phyloP scores from a whole-genome alignment of 768 basidiomycete species.

The Ramaria rubella region DNA sequence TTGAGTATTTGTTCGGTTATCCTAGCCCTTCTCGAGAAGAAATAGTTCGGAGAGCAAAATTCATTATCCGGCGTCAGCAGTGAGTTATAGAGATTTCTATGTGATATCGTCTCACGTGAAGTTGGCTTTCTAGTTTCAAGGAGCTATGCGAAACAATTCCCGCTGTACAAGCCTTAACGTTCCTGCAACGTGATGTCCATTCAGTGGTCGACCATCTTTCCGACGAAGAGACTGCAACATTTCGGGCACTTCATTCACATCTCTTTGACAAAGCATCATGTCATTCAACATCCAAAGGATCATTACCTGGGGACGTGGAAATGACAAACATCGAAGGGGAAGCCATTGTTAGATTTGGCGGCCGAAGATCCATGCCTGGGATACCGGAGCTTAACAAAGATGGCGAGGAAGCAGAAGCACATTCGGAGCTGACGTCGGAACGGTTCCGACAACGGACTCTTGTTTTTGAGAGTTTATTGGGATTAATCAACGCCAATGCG shows the following conservation, averaged over 20 bases:
- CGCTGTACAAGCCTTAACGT: constrained; percentile 59
- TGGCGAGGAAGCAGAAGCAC: constrained; percentile 13
- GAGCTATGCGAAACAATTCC: constrained; percentile 67
- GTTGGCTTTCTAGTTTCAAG: constrained; percentile 60
- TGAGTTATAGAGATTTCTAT: constrained; percentile 31
- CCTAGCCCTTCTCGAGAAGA: constrained; percentile 55
- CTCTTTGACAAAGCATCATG: constrained; percentile 38
- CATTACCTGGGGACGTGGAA: constrained; percentile 16
- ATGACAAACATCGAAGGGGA: constrained; percentile 29
- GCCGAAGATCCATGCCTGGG: not conserved
- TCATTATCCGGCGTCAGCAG: constrained; percentile 67
- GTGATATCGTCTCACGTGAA: not conserved
- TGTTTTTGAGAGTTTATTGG: constrained; percentile 62
- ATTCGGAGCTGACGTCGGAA: constrained; percentile 32
- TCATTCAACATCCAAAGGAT: not conserved
- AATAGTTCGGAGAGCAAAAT: constrained; percentile 56
- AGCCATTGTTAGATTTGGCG: constrained; percentile 2
- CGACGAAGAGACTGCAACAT: constrained; percentile 51
- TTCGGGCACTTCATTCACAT: constrained; percentile 61
- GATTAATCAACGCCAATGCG: constrained; percentile 52
- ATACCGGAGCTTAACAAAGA: constrained; percentile 1
- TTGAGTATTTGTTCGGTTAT: not conserved
- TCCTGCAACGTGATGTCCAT: constrained; percentile 64
- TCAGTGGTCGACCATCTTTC: constrained; percentile 65
- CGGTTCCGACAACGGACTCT: constrained; percentile 59